These are phyloP conservation scores for Cordyceps farinosa DNA, from an alignment of 2,329 filamentous ascomycete species.

Conservation along the genomic window DNA sequence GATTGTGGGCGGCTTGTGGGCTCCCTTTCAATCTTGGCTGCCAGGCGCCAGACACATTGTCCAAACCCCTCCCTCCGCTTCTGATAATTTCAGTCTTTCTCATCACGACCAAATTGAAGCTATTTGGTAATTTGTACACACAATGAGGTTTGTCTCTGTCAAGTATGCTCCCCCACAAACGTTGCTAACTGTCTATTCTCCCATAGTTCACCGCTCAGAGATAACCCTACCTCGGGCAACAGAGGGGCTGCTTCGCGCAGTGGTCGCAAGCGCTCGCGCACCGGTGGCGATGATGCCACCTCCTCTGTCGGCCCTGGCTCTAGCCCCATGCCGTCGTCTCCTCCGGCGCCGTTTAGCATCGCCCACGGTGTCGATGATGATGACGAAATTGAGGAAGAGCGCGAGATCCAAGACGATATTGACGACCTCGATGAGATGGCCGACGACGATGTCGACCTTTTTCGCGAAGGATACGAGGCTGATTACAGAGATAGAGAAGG, in stretches of 20 bases:
- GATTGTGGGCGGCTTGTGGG: conserved; percentile 7
- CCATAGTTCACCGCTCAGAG: conserved; percentile 73
- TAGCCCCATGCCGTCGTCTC: conserved; percentile 64
- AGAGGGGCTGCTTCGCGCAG: conserved; percentile 57
- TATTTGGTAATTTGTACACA: neutral
- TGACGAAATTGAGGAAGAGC: conserved; percentile 69
- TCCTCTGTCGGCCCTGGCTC: conserved; percentile 52
- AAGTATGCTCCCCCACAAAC: neutral
- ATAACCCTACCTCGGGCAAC: conserved; percentile 80
- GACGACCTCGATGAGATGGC: conserved; percentile 79
- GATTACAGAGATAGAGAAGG: conserved; percentile 66
- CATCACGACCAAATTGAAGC: neutral
- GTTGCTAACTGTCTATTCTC: neutral
- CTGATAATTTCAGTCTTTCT: neutral
- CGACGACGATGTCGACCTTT: conserved; percentile 76
- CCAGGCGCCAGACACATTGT: neutral
- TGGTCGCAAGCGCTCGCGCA: conserved; percentile 55
- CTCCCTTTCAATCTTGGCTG: conserved; percentile 17
- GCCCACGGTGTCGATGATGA: conserved; percentile 65
- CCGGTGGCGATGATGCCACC: conserved; percentile 47
- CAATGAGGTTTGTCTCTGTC: conserved; percentile 13
- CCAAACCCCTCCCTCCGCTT: conserved; percentile 2
- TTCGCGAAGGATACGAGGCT: conserved; percentile 67
- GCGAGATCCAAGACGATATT: conserved; percentile 67
- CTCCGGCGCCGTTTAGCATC: conserved; percentile 57